Evolutionary conservation across 164 flowering plant genomes (phyloP).

Genomic region (Stephania japonica): DNA sequence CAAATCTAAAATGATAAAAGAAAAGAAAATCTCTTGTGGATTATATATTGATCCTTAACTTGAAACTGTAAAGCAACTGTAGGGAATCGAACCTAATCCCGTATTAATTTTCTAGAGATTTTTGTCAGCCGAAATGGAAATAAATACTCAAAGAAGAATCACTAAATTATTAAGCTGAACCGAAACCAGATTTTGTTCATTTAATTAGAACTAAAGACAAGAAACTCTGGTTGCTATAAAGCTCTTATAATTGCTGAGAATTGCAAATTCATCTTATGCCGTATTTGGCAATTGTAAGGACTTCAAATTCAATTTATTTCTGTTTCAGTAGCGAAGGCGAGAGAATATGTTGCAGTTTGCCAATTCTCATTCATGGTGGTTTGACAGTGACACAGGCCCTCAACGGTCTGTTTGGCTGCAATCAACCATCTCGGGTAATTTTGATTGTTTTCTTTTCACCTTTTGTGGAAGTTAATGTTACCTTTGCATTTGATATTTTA

Average conservation of each 20-base stretch:
- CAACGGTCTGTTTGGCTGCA: slow-evolving; percentile 72
- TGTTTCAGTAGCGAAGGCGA: slow-evolving; percentile 3
- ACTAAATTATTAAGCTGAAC: not conserved
- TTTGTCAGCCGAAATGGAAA: not conserved
- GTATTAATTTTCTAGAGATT: not conserved
- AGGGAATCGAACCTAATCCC: not conserved
- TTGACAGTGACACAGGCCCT: slow-evolving; percentile 50
- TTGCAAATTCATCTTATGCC: not conserved
- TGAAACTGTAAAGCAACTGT: not conserved
- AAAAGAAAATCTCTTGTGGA: not conserved
- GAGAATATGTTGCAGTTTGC: slow-evolving; percentile 19
- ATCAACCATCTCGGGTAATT: slow-evolving; percentile 57
- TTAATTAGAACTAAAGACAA: too few species aligned
- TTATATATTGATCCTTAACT: not conserved
- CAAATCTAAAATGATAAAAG: too few species aligned
- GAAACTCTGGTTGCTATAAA: not conserved
- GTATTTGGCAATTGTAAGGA: not conserved
- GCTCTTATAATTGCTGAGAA: not conserved
- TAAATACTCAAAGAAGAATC: not conserved
- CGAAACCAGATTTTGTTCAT: too few species aligned
- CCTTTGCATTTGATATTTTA: too few species aligned
- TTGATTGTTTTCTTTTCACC: not conserved
- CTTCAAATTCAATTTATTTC: not conserved
- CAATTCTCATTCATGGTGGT: slow-evolving; percentile 72
- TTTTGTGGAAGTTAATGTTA: not conserved